Evolutionary conservation across 371 early-diverging fungal species (phyloP).

Genomic region (Syncephalastrum sp.): DNA sequence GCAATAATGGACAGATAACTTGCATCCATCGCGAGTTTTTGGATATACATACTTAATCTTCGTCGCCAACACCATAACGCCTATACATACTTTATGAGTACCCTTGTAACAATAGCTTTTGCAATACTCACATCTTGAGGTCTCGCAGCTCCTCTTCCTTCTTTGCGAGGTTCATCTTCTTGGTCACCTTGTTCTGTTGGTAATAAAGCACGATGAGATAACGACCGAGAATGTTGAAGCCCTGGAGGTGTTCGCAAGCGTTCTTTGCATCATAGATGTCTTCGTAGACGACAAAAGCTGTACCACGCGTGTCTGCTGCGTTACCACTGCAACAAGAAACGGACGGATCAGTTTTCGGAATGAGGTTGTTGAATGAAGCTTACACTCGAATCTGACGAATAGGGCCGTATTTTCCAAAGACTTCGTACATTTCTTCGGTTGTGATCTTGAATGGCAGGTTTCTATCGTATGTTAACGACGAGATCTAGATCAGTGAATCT

Average conservation of each 20-base stretch:
- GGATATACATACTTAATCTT: conserved; percentile 1
- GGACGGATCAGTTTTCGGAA: not conserved
- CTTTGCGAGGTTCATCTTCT: conserved; percentile 80
- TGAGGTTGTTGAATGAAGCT: conserved; percentile 9
- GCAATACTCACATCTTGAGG: conserved; percentile 67
- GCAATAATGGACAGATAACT: no score
- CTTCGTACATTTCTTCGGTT: conserved; percentile 92
- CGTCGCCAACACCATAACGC: conserved; percentile 45
- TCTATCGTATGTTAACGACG: conserved; percentile 25
- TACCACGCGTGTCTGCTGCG: conserved; percentile 86
- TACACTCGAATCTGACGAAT: conserved; percentile 92
- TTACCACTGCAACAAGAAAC: conserved; percentile 59
- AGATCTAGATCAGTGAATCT: not conserved
- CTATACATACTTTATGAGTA: conserved; percentile 13
- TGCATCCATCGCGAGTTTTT: conserved; percentile 7
- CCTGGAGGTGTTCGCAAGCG: conserved; percentile 93
- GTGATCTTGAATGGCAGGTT: conserved; percentile 96
- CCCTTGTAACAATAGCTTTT: not conserved
- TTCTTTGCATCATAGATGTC: conserved; percentile 97
- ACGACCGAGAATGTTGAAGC: conserved; percentile 94
- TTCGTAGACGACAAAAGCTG: conserved; percentile 95
- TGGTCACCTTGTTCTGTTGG: conserved; percentile 79
- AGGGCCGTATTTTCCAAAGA: conserved; percentile 97
- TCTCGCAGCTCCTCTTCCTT: conserved; percentile 86
- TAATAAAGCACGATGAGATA: conserved; percentile 94